Base-by-base conservation (phyloP, 441 rosid species). In the Adansonia grandidieri region DNA sequence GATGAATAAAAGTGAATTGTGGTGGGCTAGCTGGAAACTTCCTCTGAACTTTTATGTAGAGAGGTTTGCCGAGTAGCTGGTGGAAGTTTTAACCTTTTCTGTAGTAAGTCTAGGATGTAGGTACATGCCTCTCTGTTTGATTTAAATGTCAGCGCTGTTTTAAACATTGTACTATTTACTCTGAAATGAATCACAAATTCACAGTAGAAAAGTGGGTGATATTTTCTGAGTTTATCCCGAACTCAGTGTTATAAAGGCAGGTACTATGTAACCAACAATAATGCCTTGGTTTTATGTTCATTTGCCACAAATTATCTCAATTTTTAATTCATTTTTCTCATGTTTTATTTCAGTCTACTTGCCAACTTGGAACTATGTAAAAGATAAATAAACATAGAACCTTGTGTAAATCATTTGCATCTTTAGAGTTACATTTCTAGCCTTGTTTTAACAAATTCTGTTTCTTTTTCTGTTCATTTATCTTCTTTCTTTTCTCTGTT, bases 101-200 rank as follows among this genome's bases (percentile, higher is more conserved):
- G 60, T 74, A 58, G 77, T 24, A 42, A 58, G 22, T 61, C 13
- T 45, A 24, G 69, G 69, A 22, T 74, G 68, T 44, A 73, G 13
- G 13, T 19, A 42, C 7, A 6, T 1, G 42, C 22, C 56, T 74
- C 17, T 24, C 67, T 42, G 28, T 42, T 7, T 42, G 8, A 19
- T 44, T 40, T 20, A 37, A 58, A 10, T 57, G 53, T 57, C 63
- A 54, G 48, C 50, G 37, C 54, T 9, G 6, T 53, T 15, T 53
- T n/a, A 15, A 72, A 72, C 6, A 6, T 54, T 37, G 51, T 56
- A 19, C 51, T 37, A 54, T 69, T 71, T 11, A 2, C 37, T 72
- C 24, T 72, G 62, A 53, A 53, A 51, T 53, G 62, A 71, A 51
- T 51, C 74, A 15, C 47, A 42, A 42, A 37, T 70, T 56, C 60